phyloP scores from a whole-genome alignment of 2,329 filamentous ascomycete genomes.

The Leptosphaerulina australis region DNA sequence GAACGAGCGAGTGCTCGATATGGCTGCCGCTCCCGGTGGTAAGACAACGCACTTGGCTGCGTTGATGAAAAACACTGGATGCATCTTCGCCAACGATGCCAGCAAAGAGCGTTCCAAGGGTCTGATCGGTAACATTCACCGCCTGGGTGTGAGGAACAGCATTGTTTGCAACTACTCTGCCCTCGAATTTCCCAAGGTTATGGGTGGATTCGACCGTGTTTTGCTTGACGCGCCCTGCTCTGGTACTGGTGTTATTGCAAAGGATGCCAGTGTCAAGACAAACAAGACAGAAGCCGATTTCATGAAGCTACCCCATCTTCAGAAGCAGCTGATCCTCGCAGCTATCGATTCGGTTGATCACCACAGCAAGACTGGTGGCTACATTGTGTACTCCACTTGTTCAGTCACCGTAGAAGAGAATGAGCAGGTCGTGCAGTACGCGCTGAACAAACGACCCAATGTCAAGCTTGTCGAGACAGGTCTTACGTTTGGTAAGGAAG shows the following conservation, averaged over 20 bases:
- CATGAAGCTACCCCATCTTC: slow-evolving; percentile 86
- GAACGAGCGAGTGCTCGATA: slow-evolving; percentile 87
- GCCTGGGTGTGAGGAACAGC: slow-evolving; percentile 89
- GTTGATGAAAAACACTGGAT: slow-evolving; percentile 95
- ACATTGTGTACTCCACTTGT: slow-evolving; percentile 96
- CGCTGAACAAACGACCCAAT: slow-evolving; percentile 87
- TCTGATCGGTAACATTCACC: slow-evolving; percentile 94
- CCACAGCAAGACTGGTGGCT: slow-evolving; percentile 87
- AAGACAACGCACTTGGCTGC: slow-evolving; percentile 97
- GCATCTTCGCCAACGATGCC: slow-evolving; percentile 94
- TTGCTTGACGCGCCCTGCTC: slow-evolving; percentile 94
- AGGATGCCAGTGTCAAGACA: slow-evolving; percentile 95
- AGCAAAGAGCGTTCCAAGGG: slow-evolving; percentile 93
- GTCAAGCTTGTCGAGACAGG: slow-evolving; percentile 92
- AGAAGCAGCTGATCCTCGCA: slow-evolving; percentile 90
- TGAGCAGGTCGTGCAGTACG: slow-evolving; percentile 92
- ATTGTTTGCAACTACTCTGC: slow-evolving; percentile 97
- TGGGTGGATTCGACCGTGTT: slow-evolving; percentile 95
- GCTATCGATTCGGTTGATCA: slow-evolving; percentile 97
- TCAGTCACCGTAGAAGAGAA: slow-evolving; percentile 93
- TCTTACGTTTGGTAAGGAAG: slow-evolving; percentile 86
- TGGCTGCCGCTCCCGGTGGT: slow-evolving; percentile 94
- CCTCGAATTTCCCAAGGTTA: slow-evolving; percentile 88
- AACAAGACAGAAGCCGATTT: slow-evolving; percentile 98
- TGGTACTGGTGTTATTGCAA: slow-evolving; percentile 95